These are phyloP conservation scores for Verticillium klebahnii DNA, from an alignment of 2,329 filamentous ascomycete species.

Conservation along the genomic window DNA sequence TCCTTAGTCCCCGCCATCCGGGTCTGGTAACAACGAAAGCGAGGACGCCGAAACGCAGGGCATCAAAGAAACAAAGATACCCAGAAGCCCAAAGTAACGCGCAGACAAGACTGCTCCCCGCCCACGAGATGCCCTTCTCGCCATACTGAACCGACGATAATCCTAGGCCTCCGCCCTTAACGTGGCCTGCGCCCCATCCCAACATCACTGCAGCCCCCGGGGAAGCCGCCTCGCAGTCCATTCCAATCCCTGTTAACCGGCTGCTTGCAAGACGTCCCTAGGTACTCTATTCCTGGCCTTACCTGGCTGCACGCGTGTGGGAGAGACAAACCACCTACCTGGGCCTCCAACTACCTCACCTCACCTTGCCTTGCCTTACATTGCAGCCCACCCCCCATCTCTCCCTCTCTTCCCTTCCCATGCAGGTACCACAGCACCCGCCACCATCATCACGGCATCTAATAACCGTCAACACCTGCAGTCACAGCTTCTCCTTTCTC, in stretches of 20 bases:
- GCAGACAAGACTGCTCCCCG: background rate
- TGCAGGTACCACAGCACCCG: background rate
- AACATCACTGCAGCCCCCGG: background rate
- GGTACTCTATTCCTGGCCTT: conserved; percentile 2
- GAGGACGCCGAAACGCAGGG: background rate
- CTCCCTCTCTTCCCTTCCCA: background rate
- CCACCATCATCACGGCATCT: background rate
- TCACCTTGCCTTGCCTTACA: background rate
- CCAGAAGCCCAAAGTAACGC: background rate
- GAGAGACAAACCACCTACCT: conserved; percentile 1
- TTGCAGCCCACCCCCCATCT: background rate
- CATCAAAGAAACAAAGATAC: background rate
- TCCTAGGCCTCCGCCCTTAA: background rate
- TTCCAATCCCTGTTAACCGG: background rate
- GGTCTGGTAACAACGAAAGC: background rate
- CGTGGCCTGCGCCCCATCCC: background rate
- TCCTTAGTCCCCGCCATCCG: conserved; percentile 2
- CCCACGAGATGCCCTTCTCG: background rate
- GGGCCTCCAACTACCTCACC: background rate
- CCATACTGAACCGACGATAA: background rate
- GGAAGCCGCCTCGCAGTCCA: background rate
- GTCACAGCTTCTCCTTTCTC: background rate
- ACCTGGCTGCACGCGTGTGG: conserved; percentile 1
- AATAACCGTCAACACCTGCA: conserved; percentile 1
- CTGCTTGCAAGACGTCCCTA: background rate